Conservation (phyloP, 2,329 filamentous ascomycete species). For the Helotiales sp. region DNA sequence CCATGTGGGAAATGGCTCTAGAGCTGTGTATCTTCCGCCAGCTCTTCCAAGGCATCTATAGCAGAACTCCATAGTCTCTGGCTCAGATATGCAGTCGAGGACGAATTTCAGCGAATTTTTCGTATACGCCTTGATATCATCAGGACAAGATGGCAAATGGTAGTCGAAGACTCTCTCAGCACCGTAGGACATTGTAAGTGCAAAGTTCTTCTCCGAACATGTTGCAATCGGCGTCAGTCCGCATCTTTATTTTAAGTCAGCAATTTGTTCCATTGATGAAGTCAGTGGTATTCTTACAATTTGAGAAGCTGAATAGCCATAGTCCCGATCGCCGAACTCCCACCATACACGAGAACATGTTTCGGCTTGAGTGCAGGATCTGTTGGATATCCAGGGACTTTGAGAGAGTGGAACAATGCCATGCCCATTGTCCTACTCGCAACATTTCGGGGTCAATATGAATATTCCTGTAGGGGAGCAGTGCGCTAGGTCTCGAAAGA, state of each 20-base stretch:
- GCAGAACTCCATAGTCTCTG: conserved; percentile 37
- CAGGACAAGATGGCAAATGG: conserved; percentile 31
- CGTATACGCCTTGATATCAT: conserved; percentile 40
- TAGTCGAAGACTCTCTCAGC: conserved; percentile 46
- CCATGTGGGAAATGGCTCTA: conserved; percentile 14
- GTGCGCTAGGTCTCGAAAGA: too few species aligned
- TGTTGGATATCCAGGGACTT: conserved; percentile 3
- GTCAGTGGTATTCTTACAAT: conserved; percentile 25
- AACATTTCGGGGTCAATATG: too few species aligned
- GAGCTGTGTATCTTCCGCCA: conserved; percentile 31
- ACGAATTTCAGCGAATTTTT: conserved; percentile 38
- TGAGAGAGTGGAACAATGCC: background rate
- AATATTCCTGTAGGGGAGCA: too few species aligned
- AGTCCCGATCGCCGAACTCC: conserved; percentile 44
- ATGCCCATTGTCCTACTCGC: conserved; percentile 1
- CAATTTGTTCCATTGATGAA: background rate
- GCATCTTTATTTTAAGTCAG: background rate
- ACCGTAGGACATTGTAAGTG: conserved; percentile 40
- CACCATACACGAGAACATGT: conserved; percentile 46
- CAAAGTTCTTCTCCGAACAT: conserved; percentile 40
- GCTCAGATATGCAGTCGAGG: conserved; percentile 41
- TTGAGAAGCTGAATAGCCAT: conserved; percentile 45
- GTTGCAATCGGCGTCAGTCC: conserved; percentile 33
- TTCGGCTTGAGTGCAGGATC: conserved; percentile 4
- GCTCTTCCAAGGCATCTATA: conserved; percentile 39